A percentile compares a stretch with the other conserved stretches of the same genome.
Evolutionary conservation across 768 basidiomycete genomes (phyloP).

Genomic region (Fomitopsis serialis): DNA sequence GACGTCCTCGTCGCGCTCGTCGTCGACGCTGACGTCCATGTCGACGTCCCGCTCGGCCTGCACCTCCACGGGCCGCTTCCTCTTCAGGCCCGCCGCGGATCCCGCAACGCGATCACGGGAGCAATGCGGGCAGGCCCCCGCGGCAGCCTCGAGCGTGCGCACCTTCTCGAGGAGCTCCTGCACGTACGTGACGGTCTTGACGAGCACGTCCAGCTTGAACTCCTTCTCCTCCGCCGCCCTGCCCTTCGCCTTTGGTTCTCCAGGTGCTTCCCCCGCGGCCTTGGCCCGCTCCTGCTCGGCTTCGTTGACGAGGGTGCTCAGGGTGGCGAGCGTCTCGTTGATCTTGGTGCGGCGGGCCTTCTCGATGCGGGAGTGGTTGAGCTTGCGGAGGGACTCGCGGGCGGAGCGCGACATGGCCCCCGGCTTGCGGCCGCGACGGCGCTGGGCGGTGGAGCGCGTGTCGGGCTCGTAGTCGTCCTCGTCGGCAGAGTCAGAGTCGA

Average conservation of each 20-base stretch:
- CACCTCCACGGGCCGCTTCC: constrained; percentile 14
- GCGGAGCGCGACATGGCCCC: constrained; percentile 69
- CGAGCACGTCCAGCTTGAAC: constrained; percentile 89
- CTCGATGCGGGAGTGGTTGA: constrained; percentile 94
- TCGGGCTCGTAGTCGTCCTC: constrained; percentile 27
- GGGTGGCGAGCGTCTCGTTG: constrained; percentile 78
- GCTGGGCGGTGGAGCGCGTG: constrained; percentile 29
- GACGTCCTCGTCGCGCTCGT: neutral
- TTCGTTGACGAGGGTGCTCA: constrained; percentile 65
- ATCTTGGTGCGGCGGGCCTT: constrained; percentile 93
- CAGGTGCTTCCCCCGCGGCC: constrained; percentile 12
- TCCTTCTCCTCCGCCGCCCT: constrained; percentile 71
- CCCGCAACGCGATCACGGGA: constrained; percentile 2
- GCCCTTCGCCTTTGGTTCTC: constrained; percentile 62
- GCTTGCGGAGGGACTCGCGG: constrained; percentile 82
- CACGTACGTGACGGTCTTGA: constrained; percentile 76
- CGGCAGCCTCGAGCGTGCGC: constrained; percentile 26
- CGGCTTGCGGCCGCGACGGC: constrained; percentile 69
- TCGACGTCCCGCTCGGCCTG: neutral
- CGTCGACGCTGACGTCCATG: neutral
- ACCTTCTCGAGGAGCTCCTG: constrained; percentile 62
- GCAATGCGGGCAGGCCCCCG: constrained; percentile 8
- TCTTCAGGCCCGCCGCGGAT: constrained; percentile 9
- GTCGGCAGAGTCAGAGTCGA: constrained; percentile 19
- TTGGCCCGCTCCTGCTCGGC: constrained; percentile 29